phyloP scores from a whole-genome alignment of 2,329 filamentous ascomycete genomes.

The Hypoxylon sp. region DNA sequence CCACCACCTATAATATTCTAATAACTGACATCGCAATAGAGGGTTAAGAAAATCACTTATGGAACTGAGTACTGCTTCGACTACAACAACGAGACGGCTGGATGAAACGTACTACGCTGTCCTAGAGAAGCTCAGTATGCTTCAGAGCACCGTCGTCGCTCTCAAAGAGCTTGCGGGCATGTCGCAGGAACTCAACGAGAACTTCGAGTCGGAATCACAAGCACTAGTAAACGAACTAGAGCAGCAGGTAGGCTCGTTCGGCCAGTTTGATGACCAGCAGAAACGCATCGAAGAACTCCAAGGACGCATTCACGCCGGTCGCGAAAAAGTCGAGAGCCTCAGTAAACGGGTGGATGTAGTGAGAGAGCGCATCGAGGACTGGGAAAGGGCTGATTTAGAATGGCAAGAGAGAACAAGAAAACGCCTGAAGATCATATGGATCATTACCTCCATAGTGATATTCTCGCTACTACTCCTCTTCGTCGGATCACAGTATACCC shows the following conservation, averaged over 20 bases:
- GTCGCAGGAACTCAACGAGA: constrained; percentile 69
- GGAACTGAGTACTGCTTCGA: constrained; percentile 72
- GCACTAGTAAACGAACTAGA: constrained; percentile 73
- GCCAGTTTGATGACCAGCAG: constrained; percentile 76
- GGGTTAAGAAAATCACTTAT: constrained; percentile 66
- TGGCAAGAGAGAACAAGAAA: constrained; percentile 77
- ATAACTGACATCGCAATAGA: constrained; percentile 56
- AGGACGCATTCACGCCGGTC: constrained; percentile 71
- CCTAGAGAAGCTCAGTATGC: constrained; percentile 74
- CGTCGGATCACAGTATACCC: constrained; percentile 55
- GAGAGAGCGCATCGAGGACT: constrained; percentile 73
- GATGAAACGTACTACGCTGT: constrained; percentile 83
- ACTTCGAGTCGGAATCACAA: constrained; percentile 72
- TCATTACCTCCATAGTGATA: constrained; percentile 65
- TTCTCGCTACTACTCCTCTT: constrained; percentile 65
- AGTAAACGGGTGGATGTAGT: constrained; percentile 76
- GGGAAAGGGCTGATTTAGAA: constrained; percentile 76
- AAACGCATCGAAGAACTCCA: constrained; percentile 73
- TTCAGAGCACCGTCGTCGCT: constrained; percentile 75
- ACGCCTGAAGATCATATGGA: constrained; percentile 75
- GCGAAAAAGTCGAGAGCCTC: constrained; percentile 71
- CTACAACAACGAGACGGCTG: constrained; percentile 73
- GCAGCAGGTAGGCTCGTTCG: constrained; percentile 71
- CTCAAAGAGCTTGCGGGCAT: constrained; percentile 77
- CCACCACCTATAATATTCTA: neutral